These are phyloP conservation scores for Perilla frutescens DNA, from an alignment of 257 asterid genomes.

Conservation along the genomic window DNA sequence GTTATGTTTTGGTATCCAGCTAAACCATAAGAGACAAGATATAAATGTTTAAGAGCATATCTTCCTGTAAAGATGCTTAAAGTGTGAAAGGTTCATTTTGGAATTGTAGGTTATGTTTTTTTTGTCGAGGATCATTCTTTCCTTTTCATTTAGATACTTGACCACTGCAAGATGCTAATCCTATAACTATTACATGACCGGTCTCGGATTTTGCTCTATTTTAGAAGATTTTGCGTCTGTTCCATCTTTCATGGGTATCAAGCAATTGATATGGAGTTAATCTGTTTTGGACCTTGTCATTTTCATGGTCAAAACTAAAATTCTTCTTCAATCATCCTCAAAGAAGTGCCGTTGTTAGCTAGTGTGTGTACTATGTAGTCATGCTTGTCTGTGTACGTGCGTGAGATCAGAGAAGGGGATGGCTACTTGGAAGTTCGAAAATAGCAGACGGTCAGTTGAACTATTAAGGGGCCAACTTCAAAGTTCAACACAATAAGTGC, in stretches of 20 bases:
- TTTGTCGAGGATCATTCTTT: background rate
- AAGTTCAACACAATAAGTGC: background rate
- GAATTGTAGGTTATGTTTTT: background rate
- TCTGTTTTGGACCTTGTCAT: too few species aligned
- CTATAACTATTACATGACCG: background rate
- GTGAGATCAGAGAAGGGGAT: background rate
- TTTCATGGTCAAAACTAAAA: too few species aligned
- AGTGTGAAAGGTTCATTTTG: slow-evolving; percentile 11
- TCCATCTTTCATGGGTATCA: background rate
- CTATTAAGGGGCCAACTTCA: background rate
- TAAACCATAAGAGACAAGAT: background rate
- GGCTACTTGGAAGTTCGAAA: background rate
- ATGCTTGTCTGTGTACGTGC: background rate
- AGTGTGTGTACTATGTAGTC: background rate
- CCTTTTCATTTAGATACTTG: slow-evolving; percentile 1
- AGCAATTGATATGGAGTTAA: too few species aligned
- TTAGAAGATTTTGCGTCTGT: background rate
- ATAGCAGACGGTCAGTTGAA: background rate
- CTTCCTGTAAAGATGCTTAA: background rate
- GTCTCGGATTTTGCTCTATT: slow-evolving; percentile 1
- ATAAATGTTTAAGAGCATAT: background rate
- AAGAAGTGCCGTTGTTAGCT: background rate
- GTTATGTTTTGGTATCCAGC: slow-evolving; percentile 16
- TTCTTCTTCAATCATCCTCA: too few species aligned
- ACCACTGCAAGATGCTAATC: background rate